Base-by-base conservation (phyloP, 306 rosid genomes). In the Cucurbita argyrosperma region DNA sequence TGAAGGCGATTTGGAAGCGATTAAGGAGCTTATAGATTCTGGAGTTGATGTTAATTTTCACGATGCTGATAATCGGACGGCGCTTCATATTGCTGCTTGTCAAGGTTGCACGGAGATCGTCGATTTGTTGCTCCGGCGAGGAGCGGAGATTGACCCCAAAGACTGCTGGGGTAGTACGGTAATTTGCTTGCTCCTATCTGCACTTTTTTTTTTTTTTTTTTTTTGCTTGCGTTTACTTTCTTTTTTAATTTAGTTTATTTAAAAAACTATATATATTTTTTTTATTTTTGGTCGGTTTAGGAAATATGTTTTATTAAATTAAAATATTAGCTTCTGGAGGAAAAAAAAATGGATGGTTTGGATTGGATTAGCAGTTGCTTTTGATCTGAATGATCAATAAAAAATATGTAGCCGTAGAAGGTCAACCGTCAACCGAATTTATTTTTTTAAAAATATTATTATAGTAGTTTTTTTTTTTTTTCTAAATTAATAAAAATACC, bases 81-180 rank as follows among this genome's bases (percentile, higher is more conserved):
- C 96, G 42, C 89, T 94, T 30, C 98, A 94, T 23, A 77, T 94
- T 67, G 96, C 97, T 55, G 90, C 97, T 0, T 94, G 98, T 57
- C 96, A 94, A 76, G 90, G 87, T 16, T 79, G 56, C 52, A 77
- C 78, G 54, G 88, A 94, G 21, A 90, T 90, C 38, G 96, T 94
- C 26, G 81, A 81, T 13, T 73, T 89, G 76, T 79, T 94, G 79
- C 89, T 94, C 19, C 88, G 64, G 18, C 84, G 82, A 40, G 95
- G 91, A 0, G 96, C 98, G 35, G 75, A 76, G 8, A 84, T 90
- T 19, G 89, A 94, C 74, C 81, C 86, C 0, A 77, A 67, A 42
- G 98, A 94, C 76, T 88, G 96, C 15, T 94, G 98, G 98, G 94
- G 96, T 15, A 94, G 98, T 83, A 82, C 95, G 69, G 98, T 94